A percentile compares a stretch with the other conserved stretches of the same genome.
phyloP scores from a whole-genome alignment of 1,284 basidiomycete species.

The Cryptococcus sp. region DNA sequence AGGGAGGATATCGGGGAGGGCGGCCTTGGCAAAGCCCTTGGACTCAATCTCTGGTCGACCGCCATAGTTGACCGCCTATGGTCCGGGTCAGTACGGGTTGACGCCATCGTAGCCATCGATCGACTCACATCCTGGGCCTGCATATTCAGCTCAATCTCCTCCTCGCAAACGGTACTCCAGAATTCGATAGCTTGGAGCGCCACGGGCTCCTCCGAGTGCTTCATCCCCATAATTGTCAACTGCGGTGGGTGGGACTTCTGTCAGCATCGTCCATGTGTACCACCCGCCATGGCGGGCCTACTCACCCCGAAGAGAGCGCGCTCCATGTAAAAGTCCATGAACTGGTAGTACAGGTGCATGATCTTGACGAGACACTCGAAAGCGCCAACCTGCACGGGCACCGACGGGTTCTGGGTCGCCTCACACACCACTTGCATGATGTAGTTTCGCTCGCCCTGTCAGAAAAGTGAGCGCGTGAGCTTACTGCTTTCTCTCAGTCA shows the following conservation, averaged over 20 bases:
- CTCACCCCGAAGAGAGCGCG: constrained; percentile 92
- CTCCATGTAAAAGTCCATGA: constrained; percentile 99
- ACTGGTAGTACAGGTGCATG: constrained; percentile 98
- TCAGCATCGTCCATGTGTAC: constrained; percentile 26
- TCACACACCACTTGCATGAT: constrained; percentile 99
- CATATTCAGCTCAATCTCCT: constrained; percentile 89
- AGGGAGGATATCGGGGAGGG: constrained; percentile 89
- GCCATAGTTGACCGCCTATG: constrained; percentile 82
- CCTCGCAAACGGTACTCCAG: constrained; percentile 98
- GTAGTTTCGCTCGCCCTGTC: constrained; percentile 93
- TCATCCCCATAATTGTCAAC: constrained; percentile 99
- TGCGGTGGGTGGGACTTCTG: constrained; percentile 40
- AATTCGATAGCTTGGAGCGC: constrained; percentile 97
- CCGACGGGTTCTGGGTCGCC: constrained; percentile 80
- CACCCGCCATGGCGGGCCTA: constrained; percentile 15
- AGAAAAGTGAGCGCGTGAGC: not conserved
- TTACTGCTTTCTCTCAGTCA: no score
- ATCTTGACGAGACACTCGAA: constrained; percentile 95
- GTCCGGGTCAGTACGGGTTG: not conserved
- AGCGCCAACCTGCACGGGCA: constrained; percentile 81
- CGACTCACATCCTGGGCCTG: constrained; percentile 81
- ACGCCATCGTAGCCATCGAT: not conserved
- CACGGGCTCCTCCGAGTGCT: constrained; percentile 83
- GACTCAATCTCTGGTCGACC: constrained; percentile 86
- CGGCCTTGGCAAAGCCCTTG: constrained; percentile 89